Percentiles rank a stretch among this genome's conserved stretches.
These are phyloP conservation scores for Ascochyta viciae-villosae DNA, from an alignment of 2,329 filamentous ascomycete species.

Conservation along the genomic window DNA sequence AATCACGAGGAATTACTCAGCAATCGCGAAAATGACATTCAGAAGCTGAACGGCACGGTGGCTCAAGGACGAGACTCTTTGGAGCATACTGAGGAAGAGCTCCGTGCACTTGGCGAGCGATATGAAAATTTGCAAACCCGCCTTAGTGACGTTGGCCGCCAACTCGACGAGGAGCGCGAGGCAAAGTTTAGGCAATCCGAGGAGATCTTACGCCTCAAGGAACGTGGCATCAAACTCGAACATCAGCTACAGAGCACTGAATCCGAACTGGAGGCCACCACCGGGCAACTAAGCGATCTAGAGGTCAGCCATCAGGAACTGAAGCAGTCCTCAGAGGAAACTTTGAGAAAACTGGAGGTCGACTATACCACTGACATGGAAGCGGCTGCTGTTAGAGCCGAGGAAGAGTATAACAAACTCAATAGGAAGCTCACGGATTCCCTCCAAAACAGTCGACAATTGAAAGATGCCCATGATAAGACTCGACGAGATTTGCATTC, in stretches of 20 bases:
- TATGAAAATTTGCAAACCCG: slow-evolving; percentile 46
- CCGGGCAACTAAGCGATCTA: slow-evolving; percentile 24
- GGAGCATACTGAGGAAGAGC: slow-evolving; percentile 19
- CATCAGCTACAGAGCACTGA: slow-evolving; percentile 27
- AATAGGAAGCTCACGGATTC: slow-evolving; percentile 27
- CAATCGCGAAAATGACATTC: slow-evolving; percentile 10
- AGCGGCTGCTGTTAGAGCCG: slow-evolving; percentile 19
- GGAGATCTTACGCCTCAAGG: slow-evolving; percentile 33
- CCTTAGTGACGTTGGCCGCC: slow-evolving; percentile 28
- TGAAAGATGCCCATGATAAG: slow-evolving; percentile 22
- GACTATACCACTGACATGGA: slow-evolving; percentile 28
- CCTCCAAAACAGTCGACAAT: slow-evolving; percentile 6
- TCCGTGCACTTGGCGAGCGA: slow-evolving; percentile 16
- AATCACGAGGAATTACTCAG: slow-evolving; percentile 26
- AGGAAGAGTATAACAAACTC: slow-evolving; percentile 24
- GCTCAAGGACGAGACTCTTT: slow-evolving; percentile 13
- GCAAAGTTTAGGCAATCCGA: slow-evolving; percentile 20
- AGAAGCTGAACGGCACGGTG: slow-evolving; percentile 19
- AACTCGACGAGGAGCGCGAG: slow-evolving; percentile 31
- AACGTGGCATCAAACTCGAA: slow-evolving; percentile 26
- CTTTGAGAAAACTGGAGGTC: slow-evolving; percentile 22
- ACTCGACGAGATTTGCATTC: slow-evolving; percentile 23
- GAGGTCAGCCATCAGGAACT: slow-evolving; percentile 30
- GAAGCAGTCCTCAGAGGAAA: slow-evolving; percentile 26
- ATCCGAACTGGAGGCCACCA: slow-evolving; percentile 23